Evolutionary conservation across 352 stramenopile species (phyloP).

Genomic region (Halophytophthora polymorphica): DNA sequence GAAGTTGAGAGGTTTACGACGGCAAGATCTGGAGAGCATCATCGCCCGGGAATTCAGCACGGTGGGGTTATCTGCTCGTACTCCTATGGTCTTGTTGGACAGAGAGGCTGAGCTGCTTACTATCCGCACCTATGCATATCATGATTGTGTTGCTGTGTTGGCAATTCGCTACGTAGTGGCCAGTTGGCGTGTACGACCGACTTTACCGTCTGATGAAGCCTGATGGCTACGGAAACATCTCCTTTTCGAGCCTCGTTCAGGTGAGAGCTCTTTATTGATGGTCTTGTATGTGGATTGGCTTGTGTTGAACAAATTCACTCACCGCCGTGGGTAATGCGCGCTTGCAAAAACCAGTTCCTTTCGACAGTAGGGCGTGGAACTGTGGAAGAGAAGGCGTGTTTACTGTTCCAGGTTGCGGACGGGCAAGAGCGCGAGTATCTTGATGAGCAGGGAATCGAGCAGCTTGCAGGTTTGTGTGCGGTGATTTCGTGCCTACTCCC

Average conservation of each 20-base stretch:
- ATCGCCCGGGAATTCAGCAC: slow-evolving; percentile 44
- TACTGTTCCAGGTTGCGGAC: slow-evolving; percentile 52
- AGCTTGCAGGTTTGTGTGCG: slow-evolving; percentile 42
- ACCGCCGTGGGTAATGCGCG: not conserved
- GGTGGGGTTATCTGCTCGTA: too few relatives aligned
- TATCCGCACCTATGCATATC: not conserved
- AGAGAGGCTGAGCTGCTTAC: not conserved
- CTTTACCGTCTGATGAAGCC: slow-evolving; percentile 48
- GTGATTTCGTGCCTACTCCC: not conserved
- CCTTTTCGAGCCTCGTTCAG: slow-evolving; percentile 59
- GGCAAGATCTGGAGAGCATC: slow-evolving; percentile 55
- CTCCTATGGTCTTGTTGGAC: not conserved
- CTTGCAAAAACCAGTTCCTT: slow-evolving; percentile 21
- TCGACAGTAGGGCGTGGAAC: slow-evolving; percentile 40
- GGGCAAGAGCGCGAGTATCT: slow-evolving; percentile 24
- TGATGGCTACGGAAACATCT: slow-evolving; percentile 62
- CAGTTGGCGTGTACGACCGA: slow-evolving; percentile 31
- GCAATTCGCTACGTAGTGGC: slow-evolving; percentile 29
- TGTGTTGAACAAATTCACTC: slow-evolving; percentile 2
- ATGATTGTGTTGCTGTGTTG: slow-evolving; percentile 5
- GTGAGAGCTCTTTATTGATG: slow-evolving; percentile 20
- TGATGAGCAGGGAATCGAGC: slow-evolving; percentile 30
- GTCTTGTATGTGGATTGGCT: not conserved
- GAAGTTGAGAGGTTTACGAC: slow-evolving; percentile 45
- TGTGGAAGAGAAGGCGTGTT: slow-evolving; percentile 42